These are phyloP conservation scores for Sporopachydermia quercuum DNA, from an alignment of 805 yeast genomes.

Conservation along the genomic window DNA sequence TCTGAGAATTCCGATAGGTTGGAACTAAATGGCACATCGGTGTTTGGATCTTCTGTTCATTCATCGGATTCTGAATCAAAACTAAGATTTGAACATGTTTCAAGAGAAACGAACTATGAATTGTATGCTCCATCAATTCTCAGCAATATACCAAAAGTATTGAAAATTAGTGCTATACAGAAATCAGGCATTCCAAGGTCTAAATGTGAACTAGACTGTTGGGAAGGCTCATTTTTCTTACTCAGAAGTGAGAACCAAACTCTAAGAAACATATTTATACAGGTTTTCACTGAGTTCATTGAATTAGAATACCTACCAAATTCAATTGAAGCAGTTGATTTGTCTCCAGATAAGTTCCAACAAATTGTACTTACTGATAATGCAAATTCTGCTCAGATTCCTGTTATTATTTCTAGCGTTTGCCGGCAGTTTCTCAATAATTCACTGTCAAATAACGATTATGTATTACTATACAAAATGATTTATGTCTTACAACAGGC, in stretches of 20 bases:
- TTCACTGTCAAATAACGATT: background rate
- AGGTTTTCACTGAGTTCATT: background rate
- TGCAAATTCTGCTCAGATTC: background rate
- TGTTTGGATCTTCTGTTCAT: slow-evolving; percentile 13
- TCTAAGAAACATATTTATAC: background rate
- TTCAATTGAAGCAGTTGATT: background rate
- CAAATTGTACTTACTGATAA: background rate
- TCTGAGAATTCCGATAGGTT: slow-evolving; percentile 11
- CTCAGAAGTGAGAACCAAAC: background rate
- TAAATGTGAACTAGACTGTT: background rate
- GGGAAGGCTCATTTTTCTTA: background rate
- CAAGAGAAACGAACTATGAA: background rate
- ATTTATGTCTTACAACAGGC: background rate
- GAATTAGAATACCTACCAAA: background rate
- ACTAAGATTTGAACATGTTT: slow-evolving; percentile 7
- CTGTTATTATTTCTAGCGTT: background rate
- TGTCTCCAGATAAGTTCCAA: background rate
- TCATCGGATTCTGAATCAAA: slow-evolving; percentile 15
- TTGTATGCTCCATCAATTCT: background rate
- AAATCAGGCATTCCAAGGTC: background rate
- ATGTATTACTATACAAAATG: background rate
- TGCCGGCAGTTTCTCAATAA: background rate
- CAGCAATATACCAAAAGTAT: background rate
- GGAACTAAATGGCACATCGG: slow-evolving; percentile 12
- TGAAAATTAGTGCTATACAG: background rate